Evolutionary conservation across 2,329 filamentous ascomycete genomes (phyloP).

Genomic region (Xylariaceae sp.): DNA sequence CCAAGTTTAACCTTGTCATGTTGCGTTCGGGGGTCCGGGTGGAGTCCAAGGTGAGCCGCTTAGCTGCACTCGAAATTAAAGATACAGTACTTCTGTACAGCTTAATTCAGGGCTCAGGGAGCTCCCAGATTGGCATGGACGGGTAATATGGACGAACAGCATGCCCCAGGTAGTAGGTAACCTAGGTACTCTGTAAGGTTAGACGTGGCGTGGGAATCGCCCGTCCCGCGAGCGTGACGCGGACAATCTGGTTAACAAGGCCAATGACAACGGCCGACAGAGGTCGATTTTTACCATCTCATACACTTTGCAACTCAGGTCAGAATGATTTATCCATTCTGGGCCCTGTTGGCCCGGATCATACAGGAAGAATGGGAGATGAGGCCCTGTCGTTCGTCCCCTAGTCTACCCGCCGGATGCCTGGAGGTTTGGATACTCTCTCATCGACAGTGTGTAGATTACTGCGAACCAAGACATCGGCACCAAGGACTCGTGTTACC

Average conservation of each 20-base stretch:
- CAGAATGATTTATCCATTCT: no score
- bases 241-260: slow-evolving; percentile 14
- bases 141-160: slow-evolving; percentile 24
- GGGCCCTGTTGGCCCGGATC: slow-evolving; percentile 9
- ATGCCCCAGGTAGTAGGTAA: no score
- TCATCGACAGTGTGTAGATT: slow-evolving; percentile 14
- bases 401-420: slow-evolving; percentile 5
- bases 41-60: slow-evolving; percentile 8
- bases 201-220: no score
- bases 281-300: slow-evolving; percentile 3
- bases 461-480: slow-evolving; percentile 12
- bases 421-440: slow-evolving; percentile 1
- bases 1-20: slow-evolving; percentile 13
- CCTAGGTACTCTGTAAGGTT: no score
- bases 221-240: slow-evolving; percentile 10
- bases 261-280: slow-evolving; percentile 8
- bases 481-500: slow-evolving; percentile 6
- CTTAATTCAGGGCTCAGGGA: no score
- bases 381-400: slow-evolving; percentile 10
- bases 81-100: no score
- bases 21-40: no score
- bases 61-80: slow-evolving; percentile 10
- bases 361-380: slow-evolving; percentile 11
- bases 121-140: slow-evolving; percentile 23
- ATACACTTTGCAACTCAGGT: slow-evolving; percentile 4